A percentile compares a stretch with the other conserved stretches of the same genome.
Evolutionary conservation across 768 basidiomycete genomes (phyloP).

Genomic region (Mycena sanguinolenta): DNA sequence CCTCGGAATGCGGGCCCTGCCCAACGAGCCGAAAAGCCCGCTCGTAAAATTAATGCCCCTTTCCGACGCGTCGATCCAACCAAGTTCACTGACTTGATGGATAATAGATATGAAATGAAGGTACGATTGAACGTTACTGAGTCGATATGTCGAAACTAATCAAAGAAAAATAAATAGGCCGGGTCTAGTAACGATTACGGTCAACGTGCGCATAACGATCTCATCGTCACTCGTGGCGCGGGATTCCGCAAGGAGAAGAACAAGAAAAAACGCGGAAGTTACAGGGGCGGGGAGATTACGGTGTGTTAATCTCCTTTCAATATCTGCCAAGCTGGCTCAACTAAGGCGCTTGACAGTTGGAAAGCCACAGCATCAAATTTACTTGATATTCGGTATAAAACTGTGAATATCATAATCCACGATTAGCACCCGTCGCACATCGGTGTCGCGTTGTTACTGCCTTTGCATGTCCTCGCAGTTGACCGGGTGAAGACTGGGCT

Average conservation of each 20-base stretch:
- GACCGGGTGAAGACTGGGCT: too few species aligned
- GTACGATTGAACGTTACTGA: conserved; percentile 53
- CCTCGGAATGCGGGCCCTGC: not conserved
- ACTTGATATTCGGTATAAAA: not conserved
- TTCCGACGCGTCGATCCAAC: conserved; percentile 87
- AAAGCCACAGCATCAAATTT: conserved; percentile 92
- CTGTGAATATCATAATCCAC: not conserved
- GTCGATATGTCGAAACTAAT: not conserved
- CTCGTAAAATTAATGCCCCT: conserved; percentile 66
- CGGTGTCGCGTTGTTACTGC: too few species aligned
- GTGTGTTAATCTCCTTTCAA: conserved; percentile 56
- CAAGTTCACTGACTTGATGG: conserved; percentile 59
- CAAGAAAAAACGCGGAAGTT: conserved; percentile 98
- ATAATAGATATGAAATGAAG: conserved; percentile 88
- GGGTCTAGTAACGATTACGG: conserved; percentile 88
- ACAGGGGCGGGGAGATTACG: conserved; percentile 95
- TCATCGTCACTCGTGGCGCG: conserved; percentile 93
- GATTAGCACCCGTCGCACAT: too few species aligned
- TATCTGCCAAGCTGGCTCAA: not conserved
- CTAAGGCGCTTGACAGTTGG: conserved; percentile 62
- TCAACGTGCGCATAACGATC: conserved; percentile 83
- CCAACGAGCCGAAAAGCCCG: conserved; percentile 46
- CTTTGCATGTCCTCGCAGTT: too few species aligned
- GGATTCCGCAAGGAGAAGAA: conserved; percentile 99
- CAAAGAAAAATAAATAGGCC: conserved; percentile 54